Evolutionary conservation across 306 rosid species (phyloP), one percentile per base, ranked within the genome.

Genomic region (Medicago ruthenica): DNA sequence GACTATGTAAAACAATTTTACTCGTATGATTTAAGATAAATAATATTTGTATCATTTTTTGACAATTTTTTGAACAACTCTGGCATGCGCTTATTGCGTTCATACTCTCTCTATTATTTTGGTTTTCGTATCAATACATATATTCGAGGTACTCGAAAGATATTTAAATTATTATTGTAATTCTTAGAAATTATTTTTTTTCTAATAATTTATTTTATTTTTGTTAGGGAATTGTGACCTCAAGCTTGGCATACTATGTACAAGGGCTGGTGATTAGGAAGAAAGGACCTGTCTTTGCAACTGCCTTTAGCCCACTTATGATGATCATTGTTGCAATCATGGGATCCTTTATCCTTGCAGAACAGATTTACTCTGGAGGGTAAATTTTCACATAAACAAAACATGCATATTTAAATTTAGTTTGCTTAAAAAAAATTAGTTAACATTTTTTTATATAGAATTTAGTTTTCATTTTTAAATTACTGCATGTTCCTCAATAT

Each of bases 221-320:
- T 7, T 31, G 48, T 73, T 61, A 95, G 98, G 98, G 98, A 4
- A 90, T 87, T 76, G 99, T 95, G 83, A 83, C 91, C 16, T 92
- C 99, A 80, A 90, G 99, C 74, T 71, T 90, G 67, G 87, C 97
- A 70, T 95, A 95, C 81, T 90, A 87, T 55, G 97, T 95, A n/a
- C 99, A 95, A 92, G 97, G 99, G 53, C 55, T 90, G 10, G 97
- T 95, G 81, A 92, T 95, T 73, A 90, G 80, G 88, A 89, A 64
- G 80, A 92, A 81, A 76, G 99, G 99, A 1, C 99, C 99, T 21
- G 99, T 95, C 0, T 95, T 95, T 83, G 93, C 97, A 39, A 95
- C 99, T 65, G 97, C 97, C 58, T 95, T 95, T 79, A 95, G 99
- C 85, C 99, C 99, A 77, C 81, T 95, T 78, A 92, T 92, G 96